Conservation (phyloP, 1,139 yeast genomes). For the Diutina neorugosa region DNA sequence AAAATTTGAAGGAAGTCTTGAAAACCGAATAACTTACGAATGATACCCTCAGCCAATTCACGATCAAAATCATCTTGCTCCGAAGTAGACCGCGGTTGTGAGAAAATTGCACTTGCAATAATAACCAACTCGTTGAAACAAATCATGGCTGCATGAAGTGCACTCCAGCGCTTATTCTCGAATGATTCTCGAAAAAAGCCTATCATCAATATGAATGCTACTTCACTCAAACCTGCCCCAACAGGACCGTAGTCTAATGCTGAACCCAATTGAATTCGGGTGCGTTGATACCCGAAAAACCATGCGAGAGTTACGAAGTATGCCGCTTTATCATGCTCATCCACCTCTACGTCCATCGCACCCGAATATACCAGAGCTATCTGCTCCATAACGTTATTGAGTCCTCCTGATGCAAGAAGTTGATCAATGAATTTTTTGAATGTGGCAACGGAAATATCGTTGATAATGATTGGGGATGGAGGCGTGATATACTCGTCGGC, state of each 20-base stretch:
- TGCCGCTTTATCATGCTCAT: conserved; percentile 27
- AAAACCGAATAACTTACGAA: conserved; percentile 45
- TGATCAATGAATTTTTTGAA: conserved; percentile 36
- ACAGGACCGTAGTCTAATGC: conserved; percentile 45
- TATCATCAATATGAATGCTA: conserved; percentile 49
- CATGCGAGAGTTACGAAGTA: conserved; percentile 59
- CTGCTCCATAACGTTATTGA: conserved; percentile 38
- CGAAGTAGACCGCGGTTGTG: conserved; percentile 11
- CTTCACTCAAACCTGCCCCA: conserved; percentile 56
- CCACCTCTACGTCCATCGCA: conserved; percentile 11
- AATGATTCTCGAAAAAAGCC: conserved; percentile 42
- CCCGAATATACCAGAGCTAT: conserved; percentile 9
- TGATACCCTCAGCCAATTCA: conserved; percentile 37
- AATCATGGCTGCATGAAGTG: conserved; percentile 60
- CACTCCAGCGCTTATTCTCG: conserved; percentile 39
- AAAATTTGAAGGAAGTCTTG: conserved; percentile 51
- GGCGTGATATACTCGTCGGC: conserved; percentile 27
- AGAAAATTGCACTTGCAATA: conserved; percentile 39
- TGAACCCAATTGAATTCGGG: conserved; percentile 14
- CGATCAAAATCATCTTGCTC: conserved; percentile 25
- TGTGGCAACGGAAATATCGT: conserved; percentile 21
- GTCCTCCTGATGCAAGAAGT: conserved; percentile 60
- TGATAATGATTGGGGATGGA: conserved; percentile 16
- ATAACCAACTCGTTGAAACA: conserved; percentile 56
- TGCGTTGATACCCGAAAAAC: conserved; percentile 40